Percentiles rank a stretch among this genome's conserved stretches.
Conservation (phyloP, 257 asterid genomes). For the Jacaranda mimosifolia region DNA sequence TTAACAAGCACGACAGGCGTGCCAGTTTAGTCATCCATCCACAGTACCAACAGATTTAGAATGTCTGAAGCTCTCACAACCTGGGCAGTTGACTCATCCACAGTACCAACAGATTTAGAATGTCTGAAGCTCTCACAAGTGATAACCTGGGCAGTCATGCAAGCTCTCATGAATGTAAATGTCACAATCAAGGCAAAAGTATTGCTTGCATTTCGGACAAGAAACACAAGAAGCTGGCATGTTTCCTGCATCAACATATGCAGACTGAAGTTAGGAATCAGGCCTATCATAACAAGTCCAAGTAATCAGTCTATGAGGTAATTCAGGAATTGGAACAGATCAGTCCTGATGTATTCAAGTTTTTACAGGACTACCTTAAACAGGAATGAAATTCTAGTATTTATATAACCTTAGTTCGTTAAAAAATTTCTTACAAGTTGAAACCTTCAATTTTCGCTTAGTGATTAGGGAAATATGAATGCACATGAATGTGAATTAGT, state of each 20-base stretch:
- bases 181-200: slow-evolving; percentile 94
- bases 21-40: slow-evolving; percentile 43
- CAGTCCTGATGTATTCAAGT: background rate
- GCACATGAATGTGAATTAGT: background rate
- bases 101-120: slow-evolving; percentile 43
- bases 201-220: slow-evolving; percentile 89
- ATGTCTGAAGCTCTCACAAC: slow-evolving; percentile 86
- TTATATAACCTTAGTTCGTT: background rate
- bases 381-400: background rate
- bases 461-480: background rate
- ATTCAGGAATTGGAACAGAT: slow-evolving; percentile 8
- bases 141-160: slow-evolving; percentile 89
- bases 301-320: background rate
- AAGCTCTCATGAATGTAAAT: slow-evolving; percentile 96
- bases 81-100: slow-evolving; percentile 78
- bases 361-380: background rate
- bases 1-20: background rate
- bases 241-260: slow-evolving; percentile 63
- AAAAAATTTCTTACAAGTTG: background rate
- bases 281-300: slow-evolving; percentile 5
- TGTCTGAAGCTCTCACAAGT: slow-evolving; percentile 80
- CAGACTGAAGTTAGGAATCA: background rate
- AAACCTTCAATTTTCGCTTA: background rate
- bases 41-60: slow-evolving; percentile 43
- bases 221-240: slow-evolving; percentile 66